phyloP scores from a whole-genome alignment of 257 asterid genomes.

The Rhazya stricta region DNA sequence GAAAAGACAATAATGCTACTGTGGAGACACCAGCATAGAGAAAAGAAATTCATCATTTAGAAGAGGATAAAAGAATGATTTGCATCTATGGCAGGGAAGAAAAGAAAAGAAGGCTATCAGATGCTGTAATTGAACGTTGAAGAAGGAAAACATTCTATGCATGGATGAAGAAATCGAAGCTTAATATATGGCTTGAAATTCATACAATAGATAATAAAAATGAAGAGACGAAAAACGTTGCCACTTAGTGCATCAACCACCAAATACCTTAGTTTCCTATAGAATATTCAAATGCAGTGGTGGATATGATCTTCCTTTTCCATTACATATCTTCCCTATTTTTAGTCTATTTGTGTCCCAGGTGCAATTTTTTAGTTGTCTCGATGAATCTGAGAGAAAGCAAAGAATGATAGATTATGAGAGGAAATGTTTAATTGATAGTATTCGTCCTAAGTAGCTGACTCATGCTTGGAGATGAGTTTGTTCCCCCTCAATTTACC shows the following conservation, averaged over 20 bases:
- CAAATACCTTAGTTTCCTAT: neutral
- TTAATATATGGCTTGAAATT: neutral
- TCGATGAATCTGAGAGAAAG: neutral
- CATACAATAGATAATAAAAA: too few relatives aligned
- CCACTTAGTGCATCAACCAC: neutral
- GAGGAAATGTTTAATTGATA: neutral
- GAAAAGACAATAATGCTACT: neutral
- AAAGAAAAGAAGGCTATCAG: neutral
- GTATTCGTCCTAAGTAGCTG: neutral
- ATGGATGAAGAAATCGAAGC: neutral
- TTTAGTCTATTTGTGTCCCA: neutral
- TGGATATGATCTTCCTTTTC: neutral
- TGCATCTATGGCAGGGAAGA: too few relatives aligned
- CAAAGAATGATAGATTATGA: neutral
- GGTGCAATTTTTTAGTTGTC: neutral
- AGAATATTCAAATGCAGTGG: neutral
- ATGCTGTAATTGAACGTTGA: neutral
- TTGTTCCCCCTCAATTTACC: neutral
- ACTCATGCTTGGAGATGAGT: neutral
- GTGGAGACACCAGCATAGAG: neutral
- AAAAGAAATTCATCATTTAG: neutral
- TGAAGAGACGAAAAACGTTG: neutral
- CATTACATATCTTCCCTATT: neutral
- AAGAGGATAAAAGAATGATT: too few relatives aligned
- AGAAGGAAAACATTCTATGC: neutral